Evolutionary conservation across 306 rosid genomes (phyloP).

Genomic region (Coriaria nepalensis): DNA sequence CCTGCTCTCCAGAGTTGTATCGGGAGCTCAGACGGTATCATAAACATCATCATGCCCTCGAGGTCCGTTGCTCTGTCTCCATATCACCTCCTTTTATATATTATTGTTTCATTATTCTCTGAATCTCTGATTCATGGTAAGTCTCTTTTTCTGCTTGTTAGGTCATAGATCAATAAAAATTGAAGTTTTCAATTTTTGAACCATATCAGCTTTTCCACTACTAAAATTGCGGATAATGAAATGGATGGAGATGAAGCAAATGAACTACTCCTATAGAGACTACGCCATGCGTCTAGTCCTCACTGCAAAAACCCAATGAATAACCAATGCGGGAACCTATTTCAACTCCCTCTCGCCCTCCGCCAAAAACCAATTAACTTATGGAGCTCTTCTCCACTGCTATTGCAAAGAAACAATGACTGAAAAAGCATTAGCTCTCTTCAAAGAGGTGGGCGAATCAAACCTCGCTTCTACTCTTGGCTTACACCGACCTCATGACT

Average conservation of each 20-base stretch:
- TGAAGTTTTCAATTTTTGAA: background rate
- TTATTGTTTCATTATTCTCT: background rate
- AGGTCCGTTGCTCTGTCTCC: slow-evolving; percentile 29
- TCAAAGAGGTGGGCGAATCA: slow-evolving; percentile 36
- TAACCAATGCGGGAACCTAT: slow-evolving; percentile 58
- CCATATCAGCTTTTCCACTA: background rate
- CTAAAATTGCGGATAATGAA: slow-evolving; percentile 52
- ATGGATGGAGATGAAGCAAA: slow-evolving; percentile 64
- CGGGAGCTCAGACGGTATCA: slow-evolving; percentile 52
- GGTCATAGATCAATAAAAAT: background rate
- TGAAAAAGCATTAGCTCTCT: slow-evolving; percentile 51
- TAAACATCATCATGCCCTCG: slow-evolving; percentile 37
- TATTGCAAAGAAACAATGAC: slow-evolving; percentile 49
- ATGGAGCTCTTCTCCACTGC: slow-evolving; percentile 59
- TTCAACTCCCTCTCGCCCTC: slow-evolving; percentile 26
- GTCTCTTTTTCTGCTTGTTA: no score
- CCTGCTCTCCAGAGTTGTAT: slow-evolving; percentile 29
- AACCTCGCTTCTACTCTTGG: slow-evolving; percentile 27
- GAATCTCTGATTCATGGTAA: no score
- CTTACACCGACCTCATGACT: slow-evolving; percentile 52
- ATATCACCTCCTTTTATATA: background rate
- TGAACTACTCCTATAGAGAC: slow-evolving; percentile 32
- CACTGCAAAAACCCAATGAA: slow-evolving; percentile 41
- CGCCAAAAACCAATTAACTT: slow-evolving; percentile 43
- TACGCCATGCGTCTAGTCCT: slow-evolving; percentile 58